phyloP scores from a whole-genome alignment of 2,329 filamentous ascomycete genomes.

The Phialophora chinensis region DNA sequence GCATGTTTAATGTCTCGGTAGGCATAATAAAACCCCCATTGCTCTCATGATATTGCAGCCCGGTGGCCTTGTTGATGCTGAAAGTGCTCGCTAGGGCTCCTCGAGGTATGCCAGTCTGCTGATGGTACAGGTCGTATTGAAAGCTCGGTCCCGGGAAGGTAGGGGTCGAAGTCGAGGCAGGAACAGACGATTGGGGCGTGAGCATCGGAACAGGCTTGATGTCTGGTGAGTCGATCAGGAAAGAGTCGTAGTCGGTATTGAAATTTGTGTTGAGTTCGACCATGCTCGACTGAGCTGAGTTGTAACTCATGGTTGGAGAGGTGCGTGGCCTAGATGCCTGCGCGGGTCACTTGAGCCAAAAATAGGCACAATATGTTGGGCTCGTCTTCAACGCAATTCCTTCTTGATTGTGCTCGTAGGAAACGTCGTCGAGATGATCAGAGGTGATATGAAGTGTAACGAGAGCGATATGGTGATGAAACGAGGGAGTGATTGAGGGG shows the following conservation, averaged over 20 bases:
- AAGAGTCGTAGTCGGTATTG: slow-evolving; percentile 54
- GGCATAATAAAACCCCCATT: slow-evolving; percentile 53
- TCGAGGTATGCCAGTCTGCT: slow-evolving; percentile 90
- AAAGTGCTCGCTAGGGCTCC: slow-evolving; percentile 81
- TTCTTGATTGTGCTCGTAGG: not conserved
- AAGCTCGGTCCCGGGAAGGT: slow-evolving; percentile 82
- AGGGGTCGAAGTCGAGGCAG: slow-evolving; percentile 53
- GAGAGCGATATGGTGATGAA: slow-evolving; percentile 9
- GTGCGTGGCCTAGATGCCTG: slow-evolving; percentile 31
- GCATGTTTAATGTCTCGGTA: slow-evolving; percentile 40
- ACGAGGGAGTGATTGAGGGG: slow-evolving; percentile 11
- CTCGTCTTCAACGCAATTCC: not conserved
- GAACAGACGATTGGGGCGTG: slow-evolving; percentile 47
- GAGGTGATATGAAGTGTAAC: not conserved
- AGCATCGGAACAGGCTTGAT: slow-evolving; percentile 47
- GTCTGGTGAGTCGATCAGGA: slow-evolving; percentile 49
- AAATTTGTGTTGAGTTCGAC: slow-evolving; percentile 45
- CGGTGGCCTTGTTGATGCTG: slow-evolving; percentile 70
- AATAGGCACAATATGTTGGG: slow-evolving; percentile 25
- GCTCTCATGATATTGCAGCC: slow-evolving; percentile 47
- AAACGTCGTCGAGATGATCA: not conserved
- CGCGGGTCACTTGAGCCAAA: slow-evolving; percentile 26
- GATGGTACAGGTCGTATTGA: slow-evolving; percentile 93
- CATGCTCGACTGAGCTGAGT: slow-evolving; percentile 31
- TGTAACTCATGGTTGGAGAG: slow-evolving; percentile 24